Conservation (phyloP, 2,329 filamentous ascomycete species). For the Penicillium polonicum region DNA sequence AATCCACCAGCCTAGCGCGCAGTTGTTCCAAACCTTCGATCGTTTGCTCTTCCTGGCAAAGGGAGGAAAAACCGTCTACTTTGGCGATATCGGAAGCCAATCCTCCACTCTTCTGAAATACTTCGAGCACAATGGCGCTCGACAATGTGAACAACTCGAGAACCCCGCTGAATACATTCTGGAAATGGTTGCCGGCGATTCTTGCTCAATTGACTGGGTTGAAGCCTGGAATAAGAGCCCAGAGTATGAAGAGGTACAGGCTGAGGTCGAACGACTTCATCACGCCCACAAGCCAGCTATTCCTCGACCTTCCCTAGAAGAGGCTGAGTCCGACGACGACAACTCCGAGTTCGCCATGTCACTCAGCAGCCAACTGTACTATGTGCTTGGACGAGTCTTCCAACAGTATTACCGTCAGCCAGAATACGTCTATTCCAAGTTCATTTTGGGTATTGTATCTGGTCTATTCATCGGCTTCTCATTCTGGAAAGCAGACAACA, state of each 20-base stretch:
- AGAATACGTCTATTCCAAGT: slow-evolving; percentile 79
- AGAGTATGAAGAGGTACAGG: slow-evolving; percentile 54
- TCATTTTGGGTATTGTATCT: slow-evolving; percentile 58
- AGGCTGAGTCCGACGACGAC: slow-evolving; percentile 39
- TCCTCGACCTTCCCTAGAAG: slow-evolving; percentile 50
- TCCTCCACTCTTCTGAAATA: slow-evolving; percentile 57
- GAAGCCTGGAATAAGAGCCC: slow-evolving; percentile 58
- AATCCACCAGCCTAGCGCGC: slow-evolving; percentile 87
- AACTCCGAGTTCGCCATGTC: slow-evolving; percentile 72
- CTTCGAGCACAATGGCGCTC: slow-evolving; percentile 62
- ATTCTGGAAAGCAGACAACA: slow-evolving; percentile 69
- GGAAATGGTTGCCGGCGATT: slow-evolving; percentile 49
- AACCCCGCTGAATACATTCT: slow-evolving; percentile 77
- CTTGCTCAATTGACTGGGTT: slow-evolving; percentile 57
- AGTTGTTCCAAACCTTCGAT: slow-evolving; percentile 81
- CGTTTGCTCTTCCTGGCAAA: slow-evolving; percentile 60
- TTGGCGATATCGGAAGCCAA: slow-evolving; percentile 61
- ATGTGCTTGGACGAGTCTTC: slow-evolving; percentile 70
- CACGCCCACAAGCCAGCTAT: slow-evolving; percentile 31
- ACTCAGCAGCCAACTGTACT: slow-evolving; percentile 62
- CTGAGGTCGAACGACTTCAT: slow-evolving; percentile 59
- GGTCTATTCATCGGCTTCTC: slow-evolving; percentile 77
- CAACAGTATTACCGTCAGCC: slow-evolving; percentile 86
- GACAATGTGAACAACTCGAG: slow-evolving; percentile 57
- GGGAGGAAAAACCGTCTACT: slow-evolving; percentile 65